Percentiles rank a stretch among this genome's conserved stretches.
These are phyloP conservation scores for Amyloporia xantha DNA, from an alignment of 768 basidiomycete species.

Conservation along the genomic window DNA sequence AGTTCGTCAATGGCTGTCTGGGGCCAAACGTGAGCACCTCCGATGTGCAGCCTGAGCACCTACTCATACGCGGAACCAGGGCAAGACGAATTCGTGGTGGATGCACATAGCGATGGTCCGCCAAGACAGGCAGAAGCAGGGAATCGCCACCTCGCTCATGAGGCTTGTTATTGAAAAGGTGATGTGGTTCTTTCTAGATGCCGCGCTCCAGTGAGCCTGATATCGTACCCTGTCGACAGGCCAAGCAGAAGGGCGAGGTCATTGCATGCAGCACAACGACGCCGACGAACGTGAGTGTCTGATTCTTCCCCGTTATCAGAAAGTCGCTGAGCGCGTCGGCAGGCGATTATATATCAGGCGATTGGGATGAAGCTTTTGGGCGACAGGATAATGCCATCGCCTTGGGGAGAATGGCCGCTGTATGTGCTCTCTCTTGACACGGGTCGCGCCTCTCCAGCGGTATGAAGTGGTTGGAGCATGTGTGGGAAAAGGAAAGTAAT, in stretches of 20 bases:
- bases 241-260: neutral
- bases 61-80: no score
- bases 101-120: conserved; percentile 12
- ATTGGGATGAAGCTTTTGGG: conserved; percentile 10
- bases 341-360: conserved; percentile 13
- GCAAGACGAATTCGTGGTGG: conserved; percentile 13
- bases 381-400: conserved; percentile 10
- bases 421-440: conserved; percentile 12
- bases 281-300: conserved; percentile 2
- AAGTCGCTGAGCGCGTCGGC: neutral
- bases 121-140: conserved; percentile 10
- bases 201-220: neutral
- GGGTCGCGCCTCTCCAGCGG: neutral
- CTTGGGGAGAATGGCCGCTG: conserved; percentile 12
- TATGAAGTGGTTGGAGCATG: neutral
- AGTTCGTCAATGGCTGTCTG: conserved; percentile 11
- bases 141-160: conserved; percentile 8
- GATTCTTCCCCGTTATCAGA: neutral
- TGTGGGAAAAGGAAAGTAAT: neutral
- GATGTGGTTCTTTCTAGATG: neutral
- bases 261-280: conserved; percentile 9
- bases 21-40: conserved; percentile 7
- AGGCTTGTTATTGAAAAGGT: conserved; percentile 7
- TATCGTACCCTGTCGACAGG: neutral
- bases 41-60: no score